Conservation (phyloP, 345 rosid genomes). For the Mercurialis annua region DNA sequence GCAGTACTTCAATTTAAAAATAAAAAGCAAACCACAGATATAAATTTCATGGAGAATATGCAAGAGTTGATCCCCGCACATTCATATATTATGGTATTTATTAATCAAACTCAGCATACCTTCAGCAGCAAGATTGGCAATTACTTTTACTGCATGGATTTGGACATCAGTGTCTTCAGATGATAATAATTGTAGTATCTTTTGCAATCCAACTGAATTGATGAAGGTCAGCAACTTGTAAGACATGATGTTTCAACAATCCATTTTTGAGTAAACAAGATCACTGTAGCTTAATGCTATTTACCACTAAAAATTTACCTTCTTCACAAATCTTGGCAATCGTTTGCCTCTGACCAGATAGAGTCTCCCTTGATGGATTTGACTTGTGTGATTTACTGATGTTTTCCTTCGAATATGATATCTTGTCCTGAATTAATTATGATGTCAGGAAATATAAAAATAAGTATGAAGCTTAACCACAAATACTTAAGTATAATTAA, state of each 20-base stretch:
- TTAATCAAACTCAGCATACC: slow-evolving; percentile 39
- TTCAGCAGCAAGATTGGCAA: slow-evolving; percentile 98
- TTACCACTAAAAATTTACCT: slow-evolving; percentile 41
- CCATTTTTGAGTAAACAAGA: slow-evolving; percentile 3
- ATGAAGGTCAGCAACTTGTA: slow-evolving; percentile 22
- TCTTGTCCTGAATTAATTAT: slow-evolving; percentile 44
- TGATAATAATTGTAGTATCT: slow-evolving; percentile 65
- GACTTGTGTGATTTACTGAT: slow-evolving; percentile 46
- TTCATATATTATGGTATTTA: neutral
- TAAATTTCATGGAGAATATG: neutral
- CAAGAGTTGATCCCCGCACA: neutral
- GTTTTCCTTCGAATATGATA: slow-evolving; percentile 48
- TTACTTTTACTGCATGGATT: slow-evolving; percentile 86
- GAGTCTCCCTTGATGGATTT: slow-evolving; percentile 50
- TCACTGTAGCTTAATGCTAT: neutral
- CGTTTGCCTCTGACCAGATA: slow-evolving; percentile 74
- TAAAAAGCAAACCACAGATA: neutral
- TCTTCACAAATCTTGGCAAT: slow-evolving; percentile 93
- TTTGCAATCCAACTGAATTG: slow-evolving; percentile 75
- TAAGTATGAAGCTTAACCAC: slow-evolving; percentile 1
- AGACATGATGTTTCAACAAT: neutral
- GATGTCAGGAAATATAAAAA: slow-evolving; percentile 9
- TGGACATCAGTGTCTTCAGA: slow-evolving; percentile 89
- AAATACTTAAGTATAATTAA: slow-evolving; percentile 15
- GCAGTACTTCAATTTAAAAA: neutral